Evolutionary conservation across 306 rosid genomes (phyloP).

Genomic region (Parietaria judaica): DNA sequence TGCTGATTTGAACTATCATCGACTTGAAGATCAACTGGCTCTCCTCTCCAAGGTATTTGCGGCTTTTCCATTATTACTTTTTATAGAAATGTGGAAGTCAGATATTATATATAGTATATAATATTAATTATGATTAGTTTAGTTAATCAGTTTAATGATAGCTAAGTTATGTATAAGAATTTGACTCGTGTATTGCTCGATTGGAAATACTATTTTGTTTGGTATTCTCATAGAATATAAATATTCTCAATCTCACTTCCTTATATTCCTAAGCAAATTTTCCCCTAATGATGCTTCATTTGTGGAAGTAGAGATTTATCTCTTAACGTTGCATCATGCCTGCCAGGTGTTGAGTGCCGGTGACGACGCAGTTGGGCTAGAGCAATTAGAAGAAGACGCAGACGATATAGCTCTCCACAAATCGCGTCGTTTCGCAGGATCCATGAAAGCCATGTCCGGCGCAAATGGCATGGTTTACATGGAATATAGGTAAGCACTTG

Average conservation of each 20-base stretch:
- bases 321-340: neutral
- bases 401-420: conserved; percentile 72
- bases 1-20: conserved; percentile 59
- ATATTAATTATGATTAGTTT: too few species aligned
- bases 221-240: too few species aligned
- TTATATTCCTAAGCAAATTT: neutral
- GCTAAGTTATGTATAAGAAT: too few species aligned
- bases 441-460: conserved; percentile 95
- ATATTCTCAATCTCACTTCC: too few species aligned
- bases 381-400: conserved; percentile 84
- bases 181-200: too few species aligned
- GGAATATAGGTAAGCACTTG: conserved; percentile 63
- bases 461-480: conserved; percentile 88
- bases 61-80: conserved; percentile 11
- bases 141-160: too few species aligned
- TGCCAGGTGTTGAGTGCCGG: conserved; percentile 86
- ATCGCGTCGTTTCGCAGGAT: conserved; percentile 61
- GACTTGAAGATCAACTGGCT: conserved; percentile 68
- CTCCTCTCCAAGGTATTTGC: conserved; percentile 60
- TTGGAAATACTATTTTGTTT: too few species aligned
- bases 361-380: conserved; percentile 82
- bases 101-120: too few species aligned
- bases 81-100: neutral
- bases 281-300: neutral
- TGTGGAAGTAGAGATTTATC: neutral